These are phyloP conservation scores for Coemansia sp. DNA, from an alignment of 192 early-diverging fungal species.

Conservation along the genomic window DNA sequence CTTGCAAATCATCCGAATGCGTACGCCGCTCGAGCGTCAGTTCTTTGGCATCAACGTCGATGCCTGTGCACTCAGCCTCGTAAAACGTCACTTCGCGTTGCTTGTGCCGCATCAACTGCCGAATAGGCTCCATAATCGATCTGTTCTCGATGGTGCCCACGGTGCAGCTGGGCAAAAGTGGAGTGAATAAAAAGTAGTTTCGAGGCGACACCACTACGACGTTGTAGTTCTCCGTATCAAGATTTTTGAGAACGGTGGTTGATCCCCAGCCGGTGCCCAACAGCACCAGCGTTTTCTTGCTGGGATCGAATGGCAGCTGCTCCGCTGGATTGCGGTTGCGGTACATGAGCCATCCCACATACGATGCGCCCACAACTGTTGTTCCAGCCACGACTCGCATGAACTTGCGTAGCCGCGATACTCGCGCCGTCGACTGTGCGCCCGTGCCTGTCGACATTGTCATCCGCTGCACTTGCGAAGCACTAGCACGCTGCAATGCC, in stretches of 20 bases:
- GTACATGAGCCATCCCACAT: constrained; percentile 53
- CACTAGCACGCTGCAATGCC: constrained; percentile 21
- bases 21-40: constrained; percentile 70
- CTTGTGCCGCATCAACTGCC: constrained; percentile 85
- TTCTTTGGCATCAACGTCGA: constrained; percentile 78
- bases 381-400: constrained; percentile 36
- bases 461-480: constrained; percentile 31
- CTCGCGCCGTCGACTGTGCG: constrained; percentile 18
- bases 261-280: constrained; percentile 61
- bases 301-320: constrained; percentile 54
- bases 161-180: constrained; percentile 76
- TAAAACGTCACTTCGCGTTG: constrained; percentile 78
- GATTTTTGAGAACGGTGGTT: constrained; percentile 68
- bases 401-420: constrained; percentile 37
- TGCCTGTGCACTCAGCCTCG: constrained; percentile 88
- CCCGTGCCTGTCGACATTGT: constrained; percentile 36
- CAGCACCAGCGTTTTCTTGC: constrained; percentile 53
- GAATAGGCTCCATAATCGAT: constrained; percentile 83
- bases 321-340: constrained; percentile 44
- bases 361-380: constrained; percentile 23
- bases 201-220: constrained; percentile 77
- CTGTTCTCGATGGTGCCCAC: constrained; percentile 87
- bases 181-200: constrained; percentile 88
- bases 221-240: constrained; percentile 68
- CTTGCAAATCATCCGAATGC: constrained; percentile 57